Percentiles rank a stretch among this genome's conserved stretches.
Conservation (phyloP, 768 basidiomycete genomes). For the Lentinula lateritia region DNA sequence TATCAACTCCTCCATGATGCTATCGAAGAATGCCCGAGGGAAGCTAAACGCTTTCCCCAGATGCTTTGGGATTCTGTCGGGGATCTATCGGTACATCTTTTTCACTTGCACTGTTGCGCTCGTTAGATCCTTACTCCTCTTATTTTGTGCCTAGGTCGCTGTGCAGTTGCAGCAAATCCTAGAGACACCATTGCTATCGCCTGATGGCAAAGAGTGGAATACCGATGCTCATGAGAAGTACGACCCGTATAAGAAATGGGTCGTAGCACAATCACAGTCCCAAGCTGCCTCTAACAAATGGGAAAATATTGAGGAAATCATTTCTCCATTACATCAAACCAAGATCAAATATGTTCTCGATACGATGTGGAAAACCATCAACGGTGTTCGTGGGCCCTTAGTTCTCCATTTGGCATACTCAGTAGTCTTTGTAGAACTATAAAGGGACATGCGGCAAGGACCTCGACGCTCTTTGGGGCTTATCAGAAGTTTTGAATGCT, state of each 20-base stretch:
- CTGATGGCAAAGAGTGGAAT: conserved; percentile 51
- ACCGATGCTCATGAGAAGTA: conserved; percentile 46
- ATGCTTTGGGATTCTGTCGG: conserved; percentile 78
- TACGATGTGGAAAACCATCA: conserved; percentile 59
- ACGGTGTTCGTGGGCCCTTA: conserved; percentile 36
- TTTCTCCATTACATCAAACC: conserved; percentile 56
- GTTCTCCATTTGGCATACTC: conserved; percentile 7
- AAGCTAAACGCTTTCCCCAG: conserved; percentile 74
- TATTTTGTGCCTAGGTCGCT: conserved; percentile 37
- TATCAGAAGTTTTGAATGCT: conserved; percentile 40
- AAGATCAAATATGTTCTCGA: conserved; percentile 44
- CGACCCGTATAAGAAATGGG: conserved; percentile 58
- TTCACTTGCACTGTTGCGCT: not conserved
- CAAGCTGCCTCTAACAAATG: conserved; percentile 46
- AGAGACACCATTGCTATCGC: conserved; percentile 53
- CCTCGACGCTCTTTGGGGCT: conserved; percentile 61
- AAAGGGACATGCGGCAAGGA: conserved; percentile 41
- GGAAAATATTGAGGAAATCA: conserved; percentile 46
- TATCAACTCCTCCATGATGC: conserved; percentile 67
- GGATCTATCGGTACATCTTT: conserved; percentile 57
- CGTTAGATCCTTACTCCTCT: not conserved
- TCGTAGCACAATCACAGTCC: conserved; percentile 63
- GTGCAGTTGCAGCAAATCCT: conserved; percentile 64
- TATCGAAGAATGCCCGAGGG: conserved; percentile 65
- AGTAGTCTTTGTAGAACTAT: conserved; percentile 48